Evolutionary conservation across 2,329 filamentous ascomycete genomes (phyloP).

Genomic region (Colletotrichum sp.): DNA sequence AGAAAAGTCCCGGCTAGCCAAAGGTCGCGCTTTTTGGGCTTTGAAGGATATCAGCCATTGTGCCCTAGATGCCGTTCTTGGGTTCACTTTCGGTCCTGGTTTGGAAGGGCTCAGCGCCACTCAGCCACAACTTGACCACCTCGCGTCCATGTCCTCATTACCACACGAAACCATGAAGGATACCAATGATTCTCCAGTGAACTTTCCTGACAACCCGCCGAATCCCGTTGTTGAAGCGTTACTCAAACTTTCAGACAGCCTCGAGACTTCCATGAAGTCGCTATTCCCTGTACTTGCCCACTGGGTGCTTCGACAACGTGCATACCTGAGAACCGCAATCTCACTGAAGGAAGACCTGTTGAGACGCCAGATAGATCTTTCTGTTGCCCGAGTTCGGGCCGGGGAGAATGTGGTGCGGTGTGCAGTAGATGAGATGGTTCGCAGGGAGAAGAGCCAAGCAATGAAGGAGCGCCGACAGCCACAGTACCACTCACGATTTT

Average conservation of each 20-base stretch:
- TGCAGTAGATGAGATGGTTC: constrained; percentile 13
- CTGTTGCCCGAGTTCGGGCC: neutral
- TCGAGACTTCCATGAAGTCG: constrained; percentile 13
- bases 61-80: constrained; percentile 36
- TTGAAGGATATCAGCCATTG: constrained; percentile 32
- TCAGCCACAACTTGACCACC: neutral
- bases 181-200: neutral
- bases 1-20: constrained; percentile 32
- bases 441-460: neutral
- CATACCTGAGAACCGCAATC: neutral
- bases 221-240: neutral
- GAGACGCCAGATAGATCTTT: neutral
- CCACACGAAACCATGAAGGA: neutral
- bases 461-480: neutral
- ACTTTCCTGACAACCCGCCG: neutral
- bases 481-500: constrained; percentile 21
- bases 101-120: constrained; percentile 2
- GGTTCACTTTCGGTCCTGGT: constrained; percentile 29
- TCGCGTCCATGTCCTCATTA: neutral
- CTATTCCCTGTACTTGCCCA: constrained; percentile 1
- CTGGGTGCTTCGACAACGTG: neutral
- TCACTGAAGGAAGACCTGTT: neutral
- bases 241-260: neutral
- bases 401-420: neutral
- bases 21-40: constrained; percentile 33